Base-by-base conservation (phyloP, 495 filamentous ascomycete genomes). In the Podospora anserina region DNA sequence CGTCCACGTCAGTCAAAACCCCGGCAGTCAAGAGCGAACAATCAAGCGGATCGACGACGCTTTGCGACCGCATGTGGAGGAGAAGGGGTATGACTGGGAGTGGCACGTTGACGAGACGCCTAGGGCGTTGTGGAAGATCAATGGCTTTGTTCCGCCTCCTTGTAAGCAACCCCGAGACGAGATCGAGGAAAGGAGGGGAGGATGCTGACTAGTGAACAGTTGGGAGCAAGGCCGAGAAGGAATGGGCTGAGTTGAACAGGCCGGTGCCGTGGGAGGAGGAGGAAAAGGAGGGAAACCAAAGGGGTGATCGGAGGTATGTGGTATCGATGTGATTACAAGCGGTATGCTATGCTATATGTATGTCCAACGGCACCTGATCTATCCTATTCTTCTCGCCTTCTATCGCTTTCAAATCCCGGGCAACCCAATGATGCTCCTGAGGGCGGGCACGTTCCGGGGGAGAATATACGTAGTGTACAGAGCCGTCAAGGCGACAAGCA, bases 381-480 rank as follows among this genome's bases (percentile, higher is more conserved):
- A 44, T 61, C 30, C 44, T 15, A 30, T 19, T 53, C 34, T 30
- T 68, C 63, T 16, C 32, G 19, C 55, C 26, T 39, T 4, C 20
- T 27, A 49, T 28, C 23, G 11, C 4, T 32, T 39, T 76, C 63
- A 80, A 69, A 93, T 83, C 11, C 92, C 93, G 0, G 93, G 93
- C 74, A 94, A 77, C 0, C 93, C 93, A 61, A 96, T 75, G 19
- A 94, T 68, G 30, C 81, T 78, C 70, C 91, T 85, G 78, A 92
- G 74, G 2, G 83, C 81, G 20, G 88, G 85, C 32, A 90, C 68
- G 57, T 79, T 85, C 67, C 92, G 82, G 0, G 93, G 93, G 6
- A 95, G 81, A 64, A 93, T 88, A 76, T 96, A 97, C 54, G 92
- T 85, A 5, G 83, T 70, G 75, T 91, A 95, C 4, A 96, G 78